Evolutionary conservation across 345 rosid genomes (phyloP).

Genomic region (Cochlearia excelsa): DNA sequence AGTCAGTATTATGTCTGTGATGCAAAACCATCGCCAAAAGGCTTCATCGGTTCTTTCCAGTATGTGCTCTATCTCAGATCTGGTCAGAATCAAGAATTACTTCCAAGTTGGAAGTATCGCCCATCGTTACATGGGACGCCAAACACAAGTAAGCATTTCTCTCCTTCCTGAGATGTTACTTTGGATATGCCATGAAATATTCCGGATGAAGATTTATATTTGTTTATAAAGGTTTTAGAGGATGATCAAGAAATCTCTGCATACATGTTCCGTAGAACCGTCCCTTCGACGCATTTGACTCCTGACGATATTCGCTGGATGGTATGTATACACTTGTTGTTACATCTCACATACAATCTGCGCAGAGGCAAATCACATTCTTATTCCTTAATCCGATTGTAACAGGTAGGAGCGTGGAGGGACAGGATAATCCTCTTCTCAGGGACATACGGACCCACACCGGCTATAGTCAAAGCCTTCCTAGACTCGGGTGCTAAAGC

Average conservation of each 20-base stretch:
- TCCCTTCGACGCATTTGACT: slow-evolving; percentile 79
- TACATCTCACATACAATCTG: too few relatives aligned
- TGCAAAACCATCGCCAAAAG: slow-evolving; percentile 50
- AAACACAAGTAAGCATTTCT: slow-evolving; percentile 62
- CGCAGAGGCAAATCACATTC: too few relatives aligned
- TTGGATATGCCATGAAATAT: too few relatives aligned
- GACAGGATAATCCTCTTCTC: slow-evolving; percentile 87
- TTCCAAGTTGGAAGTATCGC: slow-evolving; percentile 85
- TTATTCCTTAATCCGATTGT: not conserved
- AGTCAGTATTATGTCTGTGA: slow-evolving; percentile 45
- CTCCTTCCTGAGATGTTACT: slow-evolving; percentile 37
- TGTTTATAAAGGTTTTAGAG: slow-evolving; percentile 70
- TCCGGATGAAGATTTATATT: not conserved
- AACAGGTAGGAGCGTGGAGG: slow-evolving; percentile 96
- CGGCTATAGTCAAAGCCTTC: slow-evolving; percentile 43
- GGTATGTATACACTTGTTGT: slow-evolving; percentile 40
- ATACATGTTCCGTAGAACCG: slow-evolving; percentile 93
- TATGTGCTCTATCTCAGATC: slow-evolving; percentile 68
- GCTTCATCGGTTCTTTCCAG: slow-evolving; percentile 55
- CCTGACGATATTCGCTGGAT: slow-evolving; percentile 97
- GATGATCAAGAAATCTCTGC: slow-evolving; percentile 93
- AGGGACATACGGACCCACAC: slow-evolving; percentile 74
- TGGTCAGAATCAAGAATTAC: slow-evolving; percentile 61
- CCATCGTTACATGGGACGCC: slow-evolving; percentile 90
- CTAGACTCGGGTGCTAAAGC: slow-evolving; percentile 89